A percentile compares a stretch with the other conserved stretches of the same genome.
phyloP scores from a whole-genome alignment of 164 flowering plant genomes.

The Aristolochia fimbriata region DNA sequence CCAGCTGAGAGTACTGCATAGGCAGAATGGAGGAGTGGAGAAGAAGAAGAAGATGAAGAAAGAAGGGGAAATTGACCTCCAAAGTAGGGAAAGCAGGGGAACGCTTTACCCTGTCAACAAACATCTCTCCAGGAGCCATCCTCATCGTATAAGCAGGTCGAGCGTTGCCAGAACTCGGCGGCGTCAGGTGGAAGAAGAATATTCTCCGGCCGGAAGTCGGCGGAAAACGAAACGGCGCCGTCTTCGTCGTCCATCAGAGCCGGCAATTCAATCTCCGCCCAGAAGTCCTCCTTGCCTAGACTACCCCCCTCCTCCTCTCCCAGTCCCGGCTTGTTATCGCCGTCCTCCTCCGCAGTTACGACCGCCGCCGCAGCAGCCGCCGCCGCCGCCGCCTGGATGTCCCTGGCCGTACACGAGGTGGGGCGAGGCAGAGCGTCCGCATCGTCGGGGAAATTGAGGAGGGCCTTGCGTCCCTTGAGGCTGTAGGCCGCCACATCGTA shows the following conservation, averaged over 20 bases:
- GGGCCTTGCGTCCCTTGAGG: constrained; percentile 43
- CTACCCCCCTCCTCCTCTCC: too few relatives aligned
- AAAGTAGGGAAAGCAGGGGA: background rate
- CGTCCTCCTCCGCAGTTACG: constrained; percentile 3
- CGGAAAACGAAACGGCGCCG: background rate
- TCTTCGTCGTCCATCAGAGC: constrained; percentile 19
- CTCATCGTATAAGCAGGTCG: background rate
- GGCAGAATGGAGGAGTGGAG: too few relatives aligned
- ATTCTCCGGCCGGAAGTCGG: background rate
- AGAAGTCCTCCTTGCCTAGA: constrained; percentile 53
- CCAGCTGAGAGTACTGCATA: too few relatives aligned
- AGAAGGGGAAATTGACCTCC: background rate
- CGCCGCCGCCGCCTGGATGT: constrained; percentile 65
- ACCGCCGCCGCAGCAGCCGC: constrained; percentile 26
- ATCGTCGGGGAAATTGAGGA: constrained; percentile 63
- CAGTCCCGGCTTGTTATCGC: too few relatives aligned
- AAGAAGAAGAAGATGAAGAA: background rate
- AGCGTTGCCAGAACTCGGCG: background rate
- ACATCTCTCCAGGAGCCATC: background rate
- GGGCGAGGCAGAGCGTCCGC: constrained; percentile 44
- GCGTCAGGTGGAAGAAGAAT: background rate
- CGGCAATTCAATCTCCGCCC: constrained; percentile 48
- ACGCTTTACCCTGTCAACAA: background rate
- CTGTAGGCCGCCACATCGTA: constrained; percentile 61
- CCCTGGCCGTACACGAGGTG: constrained; percentile 35